These are phyloP conservation scores for Amniculicola lignicola DNA, from an alignment of 495 filamentous ascomycete species.

Conservation along the genomic window DNA sequence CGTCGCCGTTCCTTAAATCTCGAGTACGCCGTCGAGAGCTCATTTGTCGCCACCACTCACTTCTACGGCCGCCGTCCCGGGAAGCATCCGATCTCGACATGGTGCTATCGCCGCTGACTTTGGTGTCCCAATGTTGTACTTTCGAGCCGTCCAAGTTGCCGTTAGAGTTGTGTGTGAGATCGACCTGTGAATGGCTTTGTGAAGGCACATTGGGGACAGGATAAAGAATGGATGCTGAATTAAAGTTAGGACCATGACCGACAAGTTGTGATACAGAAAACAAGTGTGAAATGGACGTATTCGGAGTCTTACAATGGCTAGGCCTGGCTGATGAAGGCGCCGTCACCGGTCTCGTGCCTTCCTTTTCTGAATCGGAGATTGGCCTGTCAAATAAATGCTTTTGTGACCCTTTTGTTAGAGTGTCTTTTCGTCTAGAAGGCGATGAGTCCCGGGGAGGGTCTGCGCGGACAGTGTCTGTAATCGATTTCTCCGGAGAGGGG, in stretches of 20 bases:
- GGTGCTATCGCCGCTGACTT: constrained; percentile 19
- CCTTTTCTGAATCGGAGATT: constrained; percentile 19
- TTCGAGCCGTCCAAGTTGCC: constrained; percentile 26
- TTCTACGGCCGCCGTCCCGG: constrained; percentile 18
- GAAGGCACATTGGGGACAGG: constrained; percentile 18
- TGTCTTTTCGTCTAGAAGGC: constrained; percentile 23
- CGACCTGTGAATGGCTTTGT: constrained; percentile 29
- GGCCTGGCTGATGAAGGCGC: constrained; percentile 28
- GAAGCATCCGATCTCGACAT: constrained; percentile 15
- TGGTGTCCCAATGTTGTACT: constrained; percentile 21
- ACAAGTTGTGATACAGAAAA: constrained; percentile 3
- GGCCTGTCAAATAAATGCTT: constrained; percentile 3
- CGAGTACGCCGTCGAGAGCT: constrained; percentile 22
- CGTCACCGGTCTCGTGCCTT: constrained; percentile 22
- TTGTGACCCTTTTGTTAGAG: constrained; percentile 16
- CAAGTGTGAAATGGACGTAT: constrained; percentile 6
- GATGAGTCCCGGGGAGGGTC: neutral
- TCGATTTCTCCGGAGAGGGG: constrained; percentile 8
- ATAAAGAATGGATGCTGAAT: constrained; percentile 22
- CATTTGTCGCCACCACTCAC: constrained; percentile 33
- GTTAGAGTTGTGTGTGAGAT: constrained; percentile 24
- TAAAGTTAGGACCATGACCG: constrained; percentile 28
- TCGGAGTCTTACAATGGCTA: constrained; percentile 27
- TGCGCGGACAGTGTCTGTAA: too few species aligned
- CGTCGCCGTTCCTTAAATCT: constrained; percentile 23